Conservation (phyloP, 495 filamentous ascomycete genomes). For the Trichoderma virens region DNA sequence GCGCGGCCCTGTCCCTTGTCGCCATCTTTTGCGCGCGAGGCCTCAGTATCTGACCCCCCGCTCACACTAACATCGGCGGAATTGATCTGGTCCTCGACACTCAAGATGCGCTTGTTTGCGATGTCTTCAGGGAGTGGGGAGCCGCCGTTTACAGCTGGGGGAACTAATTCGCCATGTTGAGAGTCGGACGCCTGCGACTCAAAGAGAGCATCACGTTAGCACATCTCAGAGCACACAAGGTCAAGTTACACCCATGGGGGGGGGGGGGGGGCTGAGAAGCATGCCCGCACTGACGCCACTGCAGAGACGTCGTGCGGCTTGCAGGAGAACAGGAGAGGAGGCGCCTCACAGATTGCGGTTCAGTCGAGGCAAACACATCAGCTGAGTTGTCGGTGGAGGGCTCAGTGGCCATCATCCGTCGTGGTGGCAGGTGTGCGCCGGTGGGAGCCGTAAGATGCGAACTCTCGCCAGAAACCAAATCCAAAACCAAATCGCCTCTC, state of each 20-base stretch:
- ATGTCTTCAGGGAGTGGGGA: conserved; percentile 29
- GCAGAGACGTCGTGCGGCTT: not conserved
- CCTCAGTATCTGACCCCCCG: conserved; percentile 64
- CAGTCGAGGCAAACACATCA: conserved; percentile 41
- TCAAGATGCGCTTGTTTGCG: conserved; percentile 42
- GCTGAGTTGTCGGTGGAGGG: conserved; percentile 42
- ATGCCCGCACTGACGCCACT: not conserved
- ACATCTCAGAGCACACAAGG: not conserved
- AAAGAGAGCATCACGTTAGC: not conserved
- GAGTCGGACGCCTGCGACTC: conserved; percentile 15
- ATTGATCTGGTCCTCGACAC: conserved; percentile 40
- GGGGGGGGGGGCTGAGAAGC: not conserved
- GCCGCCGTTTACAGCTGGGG: conserved; percentile 36
- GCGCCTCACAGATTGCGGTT: conserved; percentile 39
- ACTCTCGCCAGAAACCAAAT: not conserved
- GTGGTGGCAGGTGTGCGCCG: conserved; percentile 18
- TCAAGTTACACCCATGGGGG: not conserved
- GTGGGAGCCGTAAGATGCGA: conserved; percentile 21
- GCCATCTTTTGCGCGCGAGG: conserved; percentile 38
- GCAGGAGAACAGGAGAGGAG: conserved; percentile 4
- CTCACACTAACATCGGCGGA: conserved; percentile 52
- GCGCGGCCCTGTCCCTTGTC: conserved; percentile 57
- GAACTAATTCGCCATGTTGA: conserved; percentile 36
- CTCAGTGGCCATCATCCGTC: conserved; percentile 53
- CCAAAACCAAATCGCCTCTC: not conserved